phyloP scores from a whole-genome alignment of 495 filamentous ascomycete genomes.

The Neurospora sp. region DNA sequence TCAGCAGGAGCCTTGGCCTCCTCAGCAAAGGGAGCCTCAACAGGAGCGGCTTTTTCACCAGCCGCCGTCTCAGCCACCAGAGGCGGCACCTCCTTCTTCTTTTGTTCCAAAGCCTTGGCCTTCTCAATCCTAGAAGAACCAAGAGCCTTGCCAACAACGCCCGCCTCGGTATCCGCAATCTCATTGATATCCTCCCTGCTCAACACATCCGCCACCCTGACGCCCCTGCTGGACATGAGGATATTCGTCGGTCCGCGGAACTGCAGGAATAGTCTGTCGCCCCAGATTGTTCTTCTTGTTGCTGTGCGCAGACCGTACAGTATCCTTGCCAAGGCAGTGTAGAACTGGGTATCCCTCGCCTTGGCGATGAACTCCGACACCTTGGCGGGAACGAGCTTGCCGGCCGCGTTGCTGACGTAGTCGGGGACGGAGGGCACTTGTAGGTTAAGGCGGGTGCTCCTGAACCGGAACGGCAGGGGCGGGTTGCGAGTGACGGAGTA shows the following conservation, averaged over 20 bases:
- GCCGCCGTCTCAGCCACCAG: neutral
- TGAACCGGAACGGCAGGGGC: conserved; percentile 76
- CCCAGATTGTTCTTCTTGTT: conserved; percentile 76
- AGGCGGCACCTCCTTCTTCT: neutral
- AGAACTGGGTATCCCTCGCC: conserved; percentile 58
- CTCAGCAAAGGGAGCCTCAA: neutral
- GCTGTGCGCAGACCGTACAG: conserved; percentile 62
- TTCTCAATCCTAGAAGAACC: too few relatives aligned
- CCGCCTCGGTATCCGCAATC: conserved; percentile 63
- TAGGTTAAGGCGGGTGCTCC: conserved; percentile 62
- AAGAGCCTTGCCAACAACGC: conserved; percentile 29
- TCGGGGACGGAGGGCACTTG: conserved; percentile 61
- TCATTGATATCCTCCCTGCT: conserved; percentile 71
- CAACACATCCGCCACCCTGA: conserved; percentile 65
- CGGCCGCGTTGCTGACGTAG: conserved; percentile 38
- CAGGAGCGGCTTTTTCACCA: neutral
- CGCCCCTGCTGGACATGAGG: conserved; percentile 72
- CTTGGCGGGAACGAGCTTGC: conserved; percentile 31
- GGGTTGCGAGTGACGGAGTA: conserved; percentile 67
- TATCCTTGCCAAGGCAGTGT: conserved; percentile 51
- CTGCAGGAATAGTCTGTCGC: conserved; percentile 81
- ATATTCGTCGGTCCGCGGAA: conserved; percentile 81
- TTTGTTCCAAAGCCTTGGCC: neutral
- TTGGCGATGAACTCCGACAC: conserved; percentile 55
- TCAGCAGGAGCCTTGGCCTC: neutral